These are phyloP conservation scores for Colletotrichum sp. DNA, from an alignment of 2,329 filamentous ascomycete species.

Conservation along the genomic window DNA sequence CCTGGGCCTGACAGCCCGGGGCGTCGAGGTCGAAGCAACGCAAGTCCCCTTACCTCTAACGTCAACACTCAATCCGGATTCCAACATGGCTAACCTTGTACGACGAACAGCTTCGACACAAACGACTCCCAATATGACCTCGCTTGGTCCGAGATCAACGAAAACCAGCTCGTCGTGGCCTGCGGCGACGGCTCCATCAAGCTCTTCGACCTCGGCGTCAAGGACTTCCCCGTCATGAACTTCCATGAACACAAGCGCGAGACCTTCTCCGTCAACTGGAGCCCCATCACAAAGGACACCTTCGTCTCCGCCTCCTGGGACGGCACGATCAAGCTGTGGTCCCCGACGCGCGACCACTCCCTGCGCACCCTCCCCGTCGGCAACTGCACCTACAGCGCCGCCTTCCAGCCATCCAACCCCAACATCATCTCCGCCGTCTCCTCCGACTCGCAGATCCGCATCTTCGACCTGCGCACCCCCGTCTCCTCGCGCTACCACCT, in stretches of 20 bases:
- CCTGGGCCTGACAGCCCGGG: conserved; percentile 80
- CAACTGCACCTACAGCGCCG: conserved; percentile 91
- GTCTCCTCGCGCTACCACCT: conserved; percentile 88
- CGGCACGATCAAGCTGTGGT: conserved; percentile 96
- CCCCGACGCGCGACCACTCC: conserved; percentile 75
- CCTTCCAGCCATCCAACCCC: conserved; percentile 88
- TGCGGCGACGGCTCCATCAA: conserved; percentile 95
- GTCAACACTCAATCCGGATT: neutral
- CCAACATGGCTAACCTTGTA: neutral
- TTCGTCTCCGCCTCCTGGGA: conserved; percentile 96
- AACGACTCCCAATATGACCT: conserved; percentile 97
- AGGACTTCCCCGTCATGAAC: conserved; percentile 86
- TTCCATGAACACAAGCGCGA: conserved; percentile 95
- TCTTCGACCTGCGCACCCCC: conserved; percentile 92
- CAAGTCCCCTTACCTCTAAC: conserved; percentile 39
- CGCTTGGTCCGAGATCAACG: conserved; percentile 94
- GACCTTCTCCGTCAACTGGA: conserved; percentile 93
- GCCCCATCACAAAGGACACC: conserved; percentile 85
- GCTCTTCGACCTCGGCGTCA: conserved; percentile 84
- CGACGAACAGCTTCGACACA: conserved; percentile 79
- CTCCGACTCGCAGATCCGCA: conserved; percentile 84
- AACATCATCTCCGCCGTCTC: conserved; percentile 86
- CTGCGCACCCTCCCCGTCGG: conserved; percentile 89
- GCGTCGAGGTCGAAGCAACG: conserved; percentile 85
- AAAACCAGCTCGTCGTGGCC: conserved; percentile 89